Evolutionary conservation across 148 eudicot species (phyloP).

Genomic region (Fagopyrum esculentum): DNA sequence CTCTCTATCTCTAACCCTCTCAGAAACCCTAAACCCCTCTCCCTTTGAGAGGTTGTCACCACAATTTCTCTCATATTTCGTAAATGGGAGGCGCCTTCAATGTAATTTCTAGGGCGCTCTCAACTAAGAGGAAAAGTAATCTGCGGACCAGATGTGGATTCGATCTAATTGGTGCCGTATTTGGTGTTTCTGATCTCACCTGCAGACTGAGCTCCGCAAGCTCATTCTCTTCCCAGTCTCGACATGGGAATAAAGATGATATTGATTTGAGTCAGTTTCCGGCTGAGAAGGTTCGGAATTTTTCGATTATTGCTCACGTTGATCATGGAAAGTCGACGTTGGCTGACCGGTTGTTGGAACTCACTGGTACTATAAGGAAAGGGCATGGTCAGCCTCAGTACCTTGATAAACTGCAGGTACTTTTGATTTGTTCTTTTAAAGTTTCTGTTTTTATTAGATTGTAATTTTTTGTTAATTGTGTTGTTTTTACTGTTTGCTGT

Average conservation of each 20-base stretch:
- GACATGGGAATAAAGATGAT: constrained; percentile 29
- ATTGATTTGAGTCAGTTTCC: constrained; percentile 67
- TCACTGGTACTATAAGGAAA: constrained; percentile 79
- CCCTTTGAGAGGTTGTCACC: background rate
- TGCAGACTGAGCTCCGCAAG: constrained; percentile 18
- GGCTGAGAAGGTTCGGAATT: constrained; percentile 68
- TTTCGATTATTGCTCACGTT: constrained; percentile 91
- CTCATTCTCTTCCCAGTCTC: constrained; percentile 43
- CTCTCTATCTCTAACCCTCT: background rate
- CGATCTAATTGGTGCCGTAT: constrained; percentile 11
- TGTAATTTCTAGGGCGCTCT: constrained; percentile 35
- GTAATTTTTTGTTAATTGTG: background rate
- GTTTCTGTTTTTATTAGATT: background rate
- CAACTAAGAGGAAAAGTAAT: constrained; percentile 17
- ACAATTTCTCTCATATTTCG: background rate
- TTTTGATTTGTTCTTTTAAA: background rate
- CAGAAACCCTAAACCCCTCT: constrained; percentile 32
- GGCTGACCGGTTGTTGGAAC: constrained; percentile 89
- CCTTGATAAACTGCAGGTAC: constrained; percentile 87
- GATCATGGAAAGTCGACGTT: constrained; percentile 96
- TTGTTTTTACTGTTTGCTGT: background rate
- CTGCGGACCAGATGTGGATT: constrained; percentile 7
- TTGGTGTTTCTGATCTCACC: constrained; percentile 7
- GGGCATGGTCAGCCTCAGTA: constrained; percentile 96
- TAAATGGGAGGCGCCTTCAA: constrained; percentile 16